Base-by-base conservation (phyloP, 192 early-diverging fungal species). In the Coemansia asiatica region DNA sequence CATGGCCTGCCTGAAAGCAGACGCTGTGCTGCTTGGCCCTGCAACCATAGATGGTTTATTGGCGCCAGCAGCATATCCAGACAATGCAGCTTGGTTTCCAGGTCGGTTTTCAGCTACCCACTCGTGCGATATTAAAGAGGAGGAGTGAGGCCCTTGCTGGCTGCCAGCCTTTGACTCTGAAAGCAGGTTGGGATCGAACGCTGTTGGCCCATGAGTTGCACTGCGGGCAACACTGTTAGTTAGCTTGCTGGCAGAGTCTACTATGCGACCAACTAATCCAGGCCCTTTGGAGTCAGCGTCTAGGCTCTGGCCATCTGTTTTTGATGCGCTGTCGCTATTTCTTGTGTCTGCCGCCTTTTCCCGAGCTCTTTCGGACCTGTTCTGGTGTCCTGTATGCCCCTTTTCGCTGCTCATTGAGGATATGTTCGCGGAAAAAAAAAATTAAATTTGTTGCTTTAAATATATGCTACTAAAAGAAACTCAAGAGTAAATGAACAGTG, bases 11-110 rank as follows among this genome's bases (percentile, higher is more conserved):
- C 91, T 61, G 84, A 87, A 73, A 85, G 94, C 75, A 62, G 60
- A 68, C 79, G 88, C 61, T 85, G 92, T 35, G 47, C 79, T 48
- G 64, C 88, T 57, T 90, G 92, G 23, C 82, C 84, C 64, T 56
- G 77, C 55, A 89, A 88, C 75, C 19, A 94, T 88, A 72, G 84
- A 69, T 56, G 83, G 82, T 58, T 71, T 87, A 19, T 27, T 73
- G 51, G 71, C 80, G 71, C 83, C 75, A 40, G 83, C 86, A 50
- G 89, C 86, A 49, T 36, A 18, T 10, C 16, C 15, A 35, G 40
- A 16, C 40, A 9, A 44, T 1, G 5, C 40, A 3, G n/a, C 57
- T 1, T 26, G 49, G 0, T 22, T 22, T 4, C 16, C 25, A 18
- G 53, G 40, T 38, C 51, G 59, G 49, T 63, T 56, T 23, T 75